Conservation (phyloP, 2,329 filamentous ascomycete genomes). For the Stagonosporopsis rhizophila region DNA sequence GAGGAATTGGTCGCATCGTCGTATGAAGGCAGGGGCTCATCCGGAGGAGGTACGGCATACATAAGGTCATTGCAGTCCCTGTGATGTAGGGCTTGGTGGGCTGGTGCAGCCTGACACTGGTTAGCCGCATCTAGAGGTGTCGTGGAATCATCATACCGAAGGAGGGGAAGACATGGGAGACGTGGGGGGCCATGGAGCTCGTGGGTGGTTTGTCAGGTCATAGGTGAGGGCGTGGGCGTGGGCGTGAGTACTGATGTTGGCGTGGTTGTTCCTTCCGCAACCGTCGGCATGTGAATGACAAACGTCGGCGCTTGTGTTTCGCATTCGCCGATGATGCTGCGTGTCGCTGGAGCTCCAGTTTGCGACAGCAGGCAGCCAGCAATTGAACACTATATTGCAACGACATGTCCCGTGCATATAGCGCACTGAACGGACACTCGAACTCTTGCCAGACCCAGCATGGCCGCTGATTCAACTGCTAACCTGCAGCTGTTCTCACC, state of each 20-base stretch:
- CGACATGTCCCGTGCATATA: conserved; percentile 41
- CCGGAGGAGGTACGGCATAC: conserved; percentile 21
- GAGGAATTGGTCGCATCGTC: conserved; percentile 39
- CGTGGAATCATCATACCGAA: conserved; percentile 2
- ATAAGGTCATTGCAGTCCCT: conserved; percentile 10
- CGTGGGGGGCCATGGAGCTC: conserved; percentile 9
- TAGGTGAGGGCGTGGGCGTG: not conserved
- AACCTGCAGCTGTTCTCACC: conserved; percentile 64
- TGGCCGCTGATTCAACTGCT: conserved; percentile 49
- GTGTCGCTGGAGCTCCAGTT: conserved; percentile 23
- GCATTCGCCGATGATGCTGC: conserved; percentile 20
- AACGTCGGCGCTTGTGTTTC: conserved; percentile 20
- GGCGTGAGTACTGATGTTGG: not conserved
- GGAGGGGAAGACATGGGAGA: conserved; percentile 6
- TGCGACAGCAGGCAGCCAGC: conserved; percentile 28
- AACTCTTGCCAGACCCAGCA: conserved; percentile 37
- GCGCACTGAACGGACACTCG: conserved; percentile 24
- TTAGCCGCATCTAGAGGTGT: conserved; percentile 14
- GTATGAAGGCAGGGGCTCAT: conserved; percentile 45
- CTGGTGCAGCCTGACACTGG: conserved; percentile 15
- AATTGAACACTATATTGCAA: conserved; percentile 16
- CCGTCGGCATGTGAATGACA: conserved; percentile 26
- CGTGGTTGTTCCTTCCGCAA: conserved; percentile 22
- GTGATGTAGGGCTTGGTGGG: conserved; percentile 24
- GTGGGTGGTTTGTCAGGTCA: conserved; percentile 3